Evolutionary conservation across 768 basidiomycete genomes (phyloP).

Genomic region (Trametes cingulata): DNA sequence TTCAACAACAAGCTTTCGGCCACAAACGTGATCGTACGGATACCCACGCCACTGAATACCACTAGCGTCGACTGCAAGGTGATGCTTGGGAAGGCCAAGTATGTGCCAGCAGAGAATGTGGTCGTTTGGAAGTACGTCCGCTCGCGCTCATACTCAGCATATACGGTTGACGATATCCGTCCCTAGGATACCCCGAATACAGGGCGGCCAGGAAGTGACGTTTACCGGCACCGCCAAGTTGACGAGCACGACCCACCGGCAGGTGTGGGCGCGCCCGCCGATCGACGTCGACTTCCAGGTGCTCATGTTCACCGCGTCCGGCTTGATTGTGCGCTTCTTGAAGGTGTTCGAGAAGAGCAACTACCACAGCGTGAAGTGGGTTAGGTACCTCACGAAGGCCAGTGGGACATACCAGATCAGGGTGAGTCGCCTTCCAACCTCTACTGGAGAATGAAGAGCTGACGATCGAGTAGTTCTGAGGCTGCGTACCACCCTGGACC

Average conservation of each 20-base stretch:
- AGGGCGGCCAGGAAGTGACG: constrained; percentile 90
- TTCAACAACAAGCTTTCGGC: constrained; percentile 93
- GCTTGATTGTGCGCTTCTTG: constrained; percentile 92
- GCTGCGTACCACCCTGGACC: background rate
- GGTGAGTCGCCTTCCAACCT: constrained; percentile 41
- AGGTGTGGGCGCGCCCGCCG: constrained; percentile 97
- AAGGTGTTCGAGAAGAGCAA: constrained; percentile 97
- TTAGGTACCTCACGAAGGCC: constrained; percentile 91
- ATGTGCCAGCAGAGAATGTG: constrained; percentile 93
- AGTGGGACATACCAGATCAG: constrained; percentile 92
- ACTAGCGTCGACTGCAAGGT: constrained; percentile 92
- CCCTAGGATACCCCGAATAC: constrained; percentile 86
- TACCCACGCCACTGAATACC: constrained; percentile 96
- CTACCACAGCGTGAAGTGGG: constrained; percentile 96
- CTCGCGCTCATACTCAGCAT: background rate
- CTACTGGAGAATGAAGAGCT: background rate
- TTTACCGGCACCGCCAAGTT: constrained; percentile 80
- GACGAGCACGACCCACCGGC: constrained; percentile 86
- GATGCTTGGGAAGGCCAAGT: constrained; percentile 93
- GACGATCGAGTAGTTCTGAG: background rate
- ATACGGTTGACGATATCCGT: background rate
- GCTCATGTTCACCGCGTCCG: constrained; percentile 97
- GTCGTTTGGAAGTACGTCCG: constrained; percentile 93
- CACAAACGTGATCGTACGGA: constrained; percentile 87
- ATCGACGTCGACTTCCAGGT: constrained; percentile 99